A percentile compares a stretch with the other conserved stretches of the same genome.
Evolutionary conservation across 768 basidiomycete genomes (phyloP).

Genomic region (Crepidotus variabilis): DNA sequence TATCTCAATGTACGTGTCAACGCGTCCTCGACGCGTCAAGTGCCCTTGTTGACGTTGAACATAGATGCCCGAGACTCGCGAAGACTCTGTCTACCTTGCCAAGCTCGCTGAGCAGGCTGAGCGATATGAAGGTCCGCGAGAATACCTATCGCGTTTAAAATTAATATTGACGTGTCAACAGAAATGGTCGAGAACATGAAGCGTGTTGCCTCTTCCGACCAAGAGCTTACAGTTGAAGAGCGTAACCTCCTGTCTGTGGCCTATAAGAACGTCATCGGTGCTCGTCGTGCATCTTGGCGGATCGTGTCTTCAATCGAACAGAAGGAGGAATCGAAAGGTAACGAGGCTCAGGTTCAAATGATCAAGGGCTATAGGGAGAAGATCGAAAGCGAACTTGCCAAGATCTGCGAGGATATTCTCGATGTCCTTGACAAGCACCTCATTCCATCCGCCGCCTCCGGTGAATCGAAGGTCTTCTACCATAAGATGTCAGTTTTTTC

Average conservation of each 20-base stretch:
- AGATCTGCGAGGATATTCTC: slow-evolving; percentile 98
- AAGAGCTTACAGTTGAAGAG: slow-evolving; percentile 98
- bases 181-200: slow-evolving; percentile 99
- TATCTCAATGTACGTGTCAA: slow-evolving; percentile 40
- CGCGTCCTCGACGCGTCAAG: slow-evolving; percentile 34
- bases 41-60: slow-evolving; percentile 30
- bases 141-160: slow-evolving; percentile 6
- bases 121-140: slow-evolving; percentile 86
- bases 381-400: slow-evolving; percentile 94
- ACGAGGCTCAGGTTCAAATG: slow-evolving; percentile 93
- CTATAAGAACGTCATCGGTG: slow-evolving; percentile 99
- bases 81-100: slow-evolving; percentile 99
- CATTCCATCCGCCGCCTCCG: slow-evolving; percentile 92
- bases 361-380: slow-evolving; percentile 98
- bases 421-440: slow-evolving; percentile 97
- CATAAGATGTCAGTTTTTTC: slow-evolving; percentile 83
- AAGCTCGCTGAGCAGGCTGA: slow-evolving; percentile 99
- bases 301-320: slow-evolving; percentile 98
- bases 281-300: slow-evolving; percentile 96
- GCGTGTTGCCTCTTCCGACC: slow-evolving; percentile 94
- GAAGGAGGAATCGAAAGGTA: slow-evolving; percentile 99
- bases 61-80: slow-evolving; percentile 83
- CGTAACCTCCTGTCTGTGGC: slow-evolving; percentile 97
- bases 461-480: slow-evolving; percentile 99
- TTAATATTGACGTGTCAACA: slow-evolving; percentile 24